These are phyloP conservation scores for Psilocybe azurescens DNA, from an alignment of 768 basidiomycete species.

Conservation along the genomic window DNA sequence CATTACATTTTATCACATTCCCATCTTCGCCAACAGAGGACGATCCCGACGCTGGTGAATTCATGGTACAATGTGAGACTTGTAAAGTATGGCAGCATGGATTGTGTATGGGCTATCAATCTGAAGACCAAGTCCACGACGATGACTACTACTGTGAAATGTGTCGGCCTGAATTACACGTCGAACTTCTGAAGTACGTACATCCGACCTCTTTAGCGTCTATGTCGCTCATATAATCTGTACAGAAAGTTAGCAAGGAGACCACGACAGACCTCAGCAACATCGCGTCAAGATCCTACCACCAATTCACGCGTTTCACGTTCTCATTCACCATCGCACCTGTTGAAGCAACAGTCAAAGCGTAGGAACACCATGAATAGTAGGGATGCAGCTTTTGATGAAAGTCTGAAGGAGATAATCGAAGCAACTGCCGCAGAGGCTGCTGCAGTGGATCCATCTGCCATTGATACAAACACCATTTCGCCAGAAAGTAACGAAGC, in stretches of 20 bases:
- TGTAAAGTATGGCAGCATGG: conserved; percentile 99
- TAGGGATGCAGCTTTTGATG: conserved; percentile 92
- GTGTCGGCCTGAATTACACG: conserved; percentile 88
- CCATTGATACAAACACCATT: conserved; percentile 38
- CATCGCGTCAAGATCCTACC: conserved; percentile 58
- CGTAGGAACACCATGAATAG: conserved; percentile 98
- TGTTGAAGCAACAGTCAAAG: conserved; percentile 73
- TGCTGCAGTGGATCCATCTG: conserved; percentile 51
- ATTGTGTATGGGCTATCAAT: conserved; percentile 91
- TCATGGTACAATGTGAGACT: conserved; percentile 97
- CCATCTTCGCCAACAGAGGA: conserved; percentile 54
- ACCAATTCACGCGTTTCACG: conserved; percentile 69
- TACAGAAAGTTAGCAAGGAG: conserved; percentile 66
- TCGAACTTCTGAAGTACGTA: conserved; percentile 79
- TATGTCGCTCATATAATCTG: conserved; percentile 8
- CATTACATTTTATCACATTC: conserved; percentile 28
- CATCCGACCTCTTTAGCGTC: conserved; percentile 13
- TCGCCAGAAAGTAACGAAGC: conserved; percentile 54
- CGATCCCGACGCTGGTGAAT: conserved; percentile 85
- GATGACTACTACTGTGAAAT: conserved; percentile 94
- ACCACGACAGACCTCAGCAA: conserved; percentile 66
- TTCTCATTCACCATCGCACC: conserved; percentile 71
- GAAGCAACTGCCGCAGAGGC: conserved; percentile 78
- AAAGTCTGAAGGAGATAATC: conserved; percentile 80
- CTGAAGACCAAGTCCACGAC: conserved; percentile 71